Conservation (phyloP, 1,139 yeast species). For the Nakaseomyces glabratus region DNA sequence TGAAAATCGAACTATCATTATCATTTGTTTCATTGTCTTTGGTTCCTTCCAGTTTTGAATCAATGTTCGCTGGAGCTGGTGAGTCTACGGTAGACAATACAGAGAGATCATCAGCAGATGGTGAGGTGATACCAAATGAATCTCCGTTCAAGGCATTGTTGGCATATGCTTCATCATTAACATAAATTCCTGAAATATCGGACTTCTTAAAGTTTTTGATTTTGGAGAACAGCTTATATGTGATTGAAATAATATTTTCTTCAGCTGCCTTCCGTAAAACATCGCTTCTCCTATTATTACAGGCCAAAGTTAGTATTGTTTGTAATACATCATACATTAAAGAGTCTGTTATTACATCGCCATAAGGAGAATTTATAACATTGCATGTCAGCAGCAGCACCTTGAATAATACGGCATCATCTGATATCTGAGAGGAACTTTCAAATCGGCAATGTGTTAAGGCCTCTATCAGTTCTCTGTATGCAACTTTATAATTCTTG, state of each 20-base stretch:
- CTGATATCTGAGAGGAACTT: constrained; percentile 87
- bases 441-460: constrained; percentile 93
- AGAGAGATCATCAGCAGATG: constrained; percentile 17
- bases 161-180: constrained; percentile 32
- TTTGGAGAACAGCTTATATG: constrained; percentile 58
- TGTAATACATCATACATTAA: constrained; percentile 83
- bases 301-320: constrained; percentile 84
- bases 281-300: constrained; percentile 87
- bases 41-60: constrained; percentile 5
- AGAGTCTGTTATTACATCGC: constrained; percentile 64
- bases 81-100: constrained; percentile 5
- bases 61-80: constrained; percentile 1
- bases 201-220: constrained; percentile 48
- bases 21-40: constrained; percentile 8
- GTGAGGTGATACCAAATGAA: constrained; percentile 27
- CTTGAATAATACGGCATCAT: constrained; percentile 81
- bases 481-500: constrained; percentile 40
- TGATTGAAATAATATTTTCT: constrained; percentile 64
- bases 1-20: not conserved
- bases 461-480: constrained; percentile 52
- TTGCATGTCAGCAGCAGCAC: constrained; percentile 69
- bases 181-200: constrained; percentile 27
- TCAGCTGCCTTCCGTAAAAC: constrained; percentile 86
- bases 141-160: constrained; percentile 31
- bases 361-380: constrained; percentile 56